Base-by-base conservation (phyloP, 768 basidiomycete genomes). In the Leccinellum rugosiceps region DNA sequence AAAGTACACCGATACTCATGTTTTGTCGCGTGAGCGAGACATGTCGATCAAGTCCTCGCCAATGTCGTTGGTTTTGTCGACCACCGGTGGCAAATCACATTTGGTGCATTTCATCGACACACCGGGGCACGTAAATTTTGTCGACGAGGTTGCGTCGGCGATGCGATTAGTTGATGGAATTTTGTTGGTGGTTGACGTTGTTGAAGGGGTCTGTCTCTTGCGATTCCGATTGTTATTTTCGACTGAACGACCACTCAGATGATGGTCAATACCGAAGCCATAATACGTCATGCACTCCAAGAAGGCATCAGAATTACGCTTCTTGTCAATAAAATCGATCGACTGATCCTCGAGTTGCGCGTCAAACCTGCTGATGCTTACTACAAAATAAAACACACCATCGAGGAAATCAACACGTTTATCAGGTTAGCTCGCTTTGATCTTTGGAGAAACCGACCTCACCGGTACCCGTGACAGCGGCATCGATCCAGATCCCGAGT, bases 361-460 rank as follows among this genome's bases (percentile, higher is more conserved):
- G 87, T 99, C 68, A 95, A 95, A 67, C 97, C 97, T 54, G 77
- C 87, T 43, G 97, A 99, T 66, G 97, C 97, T 0, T 99, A 92
- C 78, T 98, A 95, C 78, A 99, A 99, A 80, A 93, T 99, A 63
- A 96, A 93, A 73, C 96, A 98, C 71, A 98, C 95, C 2, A 96
- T 99, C 55, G 97, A 99, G 70, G 97, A 99, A 72, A 87, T 99
- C 52, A 99, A 99, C 72, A 91, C 88, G 1, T 88, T 95, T 72
- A 98, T 99, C 69, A 89, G 92, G 92, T 94, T 55, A 59, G 79
- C 66, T 57, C 21, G 15, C 3, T 53, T 53, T 44, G 15, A 21
- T 47, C 13, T 30, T 11, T 35, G 8, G 52, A 35, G 21, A 46
- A 50, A 4, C 48, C 34, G 4, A 9, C 3, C 58, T 58, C 11